Evolutionary conservation across 495 filamentous ascomycete genomes (phyloP).

Genomic region (Parmelia sp.): DNA sequence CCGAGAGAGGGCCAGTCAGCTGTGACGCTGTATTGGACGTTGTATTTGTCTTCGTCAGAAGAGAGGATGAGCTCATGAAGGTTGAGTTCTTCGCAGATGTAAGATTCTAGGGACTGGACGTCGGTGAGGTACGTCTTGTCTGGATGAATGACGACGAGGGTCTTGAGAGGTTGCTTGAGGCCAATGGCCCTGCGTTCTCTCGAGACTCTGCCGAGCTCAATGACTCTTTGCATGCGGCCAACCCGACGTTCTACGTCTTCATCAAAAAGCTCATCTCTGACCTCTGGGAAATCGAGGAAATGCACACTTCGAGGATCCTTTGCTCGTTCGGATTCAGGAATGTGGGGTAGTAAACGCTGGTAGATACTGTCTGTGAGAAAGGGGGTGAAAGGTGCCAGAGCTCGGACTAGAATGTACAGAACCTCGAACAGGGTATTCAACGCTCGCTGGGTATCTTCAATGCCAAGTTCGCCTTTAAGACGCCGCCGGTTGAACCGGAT

Average conservation of each 20-base stretch:
- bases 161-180: constrained; percentile 85
- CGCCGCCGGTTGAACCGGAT: constrained; percentile 97
- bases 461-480: constrained; percentile 80
- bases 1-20: constrained; percentile 93
- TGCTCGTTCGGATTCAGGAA: constrained; percentile 56
- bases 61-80: constrained; percentile 78
- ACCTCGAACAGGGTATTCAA: constrained; percentile 97
- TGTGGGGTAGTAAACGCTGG: constrained; percentile 70
- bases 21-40: constrained; percentile 78
- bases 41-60: constrained; percentile 81
- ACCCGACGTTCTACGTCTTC: constrained; percentile 79
- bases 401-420: constrained; percentile 78
- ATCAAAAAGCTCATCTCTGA: constrained; percentile 82
- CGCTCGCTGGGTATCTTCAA: constrained; percentile 82
- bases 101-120: constrained; percentile 71
- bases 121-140: constrained; percentile 80
- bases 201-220: constrained; percentile 79
- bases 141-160: constrained; percentile 80
- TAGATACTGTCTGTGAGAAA: constrained; percentile 97
- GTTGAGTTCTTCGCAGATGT: constrained; percentile 89
- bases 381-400: constrained; percentile 88
- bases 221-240: constrained; percentile 87
- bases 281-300: constrained; percentile 85
- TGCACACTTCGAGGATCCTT: constrained; percentile 80
- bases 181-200: constrained; percentile 79